Base-by-base conservation (phyloP, 1,284 basidiomycete genomes). In the Peniophora sp. region DNA sequence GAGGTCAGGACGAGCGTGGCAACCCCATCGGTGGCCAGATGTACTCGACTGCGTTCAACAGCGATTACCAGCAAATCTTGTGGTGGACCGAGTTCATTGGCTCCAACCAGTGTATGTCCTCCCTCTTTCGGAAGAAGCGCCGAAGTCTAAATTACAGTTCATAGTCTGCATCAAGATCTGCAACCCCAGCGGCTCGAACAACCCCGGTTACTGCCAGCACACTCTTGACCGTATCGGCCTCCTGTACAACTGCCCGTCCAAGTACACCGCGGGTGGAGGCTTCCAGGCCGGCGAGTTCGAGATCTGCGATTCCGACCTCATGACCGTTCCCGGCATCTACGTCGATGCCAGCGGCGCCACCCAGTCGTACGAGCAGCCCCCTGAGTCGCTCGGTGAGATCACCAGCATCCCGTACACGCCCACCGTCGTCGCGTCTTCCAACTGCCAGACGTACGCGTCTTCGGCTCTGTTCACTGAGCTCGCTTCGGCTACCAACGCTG, bases 401-500 rank as follows among this genome's bases (percentile, higher is more conserved):
- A 66, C 65, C 39, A 71, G 72, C 8, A 70, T 86, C 36, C 85
- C 86, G 0, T 90, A 85, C 68, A 71, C 70, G 0, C 69, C 85
- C 10, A 64, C 62, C 8, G 64, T 82, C 27, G 85, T 88, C 8
- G 65, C 79, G 1, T 78, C 76, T 23, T 81, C 78, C 46, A 79
- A 79, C 67, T 92, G 88, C 62, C 68, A 72, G 23, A 74, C 76
- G 1, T 81, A 73, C 64, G 59, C 69, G 22, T 83, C 79, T 15
- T 59, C 75, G 1, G 73, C 69, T 18, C 68, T 89, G 23, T 89
- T 68, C 66, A 58, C 64, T 8, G 56, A 58, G 11, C 56, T 70
- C 49, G 59, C 67, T 14, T 59, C 67, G 20, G 54, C 69, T 8
- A 62, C 66, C 62, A 32, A 12, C 27, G 27, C 27, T 12, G 27